Evolutionary conservation across 1,284 basidiomycete species (phyloP), one percentile per base, ranked within the genome.

Genomic region (Schizophyllum commune): DNA sequence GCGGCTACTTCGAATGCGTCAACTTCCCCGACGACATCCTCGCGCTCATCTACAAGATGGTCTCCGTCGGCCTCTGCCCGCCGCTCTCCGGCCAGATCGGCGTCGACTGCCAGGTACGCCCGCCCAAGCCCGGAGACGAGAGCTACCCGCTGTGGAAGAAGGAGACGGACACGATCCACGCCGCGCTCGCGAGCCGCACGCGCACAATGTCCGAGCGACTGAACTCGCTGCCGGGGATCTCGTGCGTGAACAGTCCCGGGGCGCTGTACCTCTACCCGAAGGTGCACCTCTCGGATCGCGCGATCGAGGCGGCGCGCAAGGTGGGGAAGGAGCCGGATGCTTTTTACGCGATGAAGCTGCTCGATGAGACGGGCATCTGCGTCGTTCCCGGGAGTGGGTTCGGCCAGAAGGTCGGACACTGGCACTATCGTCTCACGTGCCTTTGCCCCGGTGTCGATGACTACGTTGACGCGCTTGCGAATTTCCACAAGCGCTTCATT

Each of bases 1-100:
- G 95, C 52, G 95, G 95, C 2, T 98, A 96, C 79, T 95, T 96
- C 71, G 95, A 98, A 75, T 84, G 86, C 70, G 81, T 83, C 65
- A 97, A 98, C 76, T 79, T 98, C 66, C 71, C 79, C 17, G 77
- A 84, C 11, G 87, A 92, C 21, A 82, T 96, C 63, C 77, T 89
- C 64, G 92, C 90, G 34, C 83, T 92, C 71, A 85, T 97, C 62
- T 97, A 97, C 82, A 98, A 98, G 80, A 94, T 98, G 87, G 92
- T 93, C 58, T 89, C 85, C 66, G 92, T 97, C 61, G 83, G 84
- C 8, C 82, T 98, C 19, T 97, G 95, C 75, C 93, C 96, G 19
- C 91, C 94, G 2, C 79, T 97, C 5, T 80, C 86, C 3, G 96
- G 95, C 21, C 92, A 96, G 77, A 86, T 98, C 71, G 94, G 91